Percentiles rank a stretch among this genome's conserved stretches.
phyloP scores from a whole-genome alignment of 306 rosid species.

The Bauhinia variegata region DNA sequence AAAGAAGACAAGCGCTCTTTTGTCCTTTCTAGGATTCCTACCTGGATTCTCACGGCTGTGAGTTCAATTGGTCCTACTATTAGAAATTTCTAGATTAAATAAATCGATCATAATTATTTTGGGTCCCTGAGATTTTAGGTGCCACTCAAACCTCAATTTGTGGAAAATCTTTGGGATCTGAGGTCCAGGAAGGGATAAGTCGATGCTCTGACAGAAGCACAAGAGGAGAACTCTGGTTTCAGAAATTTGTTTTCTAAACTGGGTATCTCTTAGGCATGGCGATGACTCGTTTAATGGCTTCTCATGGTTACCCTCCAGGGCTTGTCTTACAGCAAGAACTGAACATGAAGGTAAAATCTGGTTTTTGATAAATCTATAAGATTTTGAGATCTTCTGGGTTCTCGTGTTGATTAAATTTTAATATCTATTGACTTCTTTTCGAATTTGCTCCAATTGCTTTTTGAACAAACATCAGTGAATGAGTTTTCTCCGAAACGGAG shows the following conservation, averaged over 20 bases:
- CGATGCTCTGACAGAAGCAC: conserved; percentile 38
- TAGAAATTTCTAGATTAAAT: conserved; percentile 42
- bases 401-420: background rate
- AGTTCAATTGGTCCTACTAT: conserved; percentile 34
- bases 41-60: conserved; percentile 44
- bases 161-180: conserved; percentile 33
- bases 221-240: conserved; percentile 35
- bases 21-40: conserved; percentile 40
- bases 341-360: conserved; percentile 55
- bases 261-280: conserved; percentile 50
- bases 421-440: no score
- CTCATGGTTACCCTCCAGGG: conserved; percentile 64
- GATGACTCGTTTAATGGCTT: conserved; percentile 67
- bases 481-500: no score
- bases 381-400: background rate
- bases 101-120: conserved; percentile 22
- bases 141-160: conserved; percentile 41
- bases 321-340: conserved; percentile 59
- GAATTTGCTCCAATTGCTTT: no score
- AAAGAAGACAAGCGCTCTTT: conserved; percentile 11
- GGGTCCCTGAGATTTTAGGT: conserved; percentile 10
- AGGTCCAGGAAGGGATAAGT: conserved; percentile 48
- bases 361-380: background rate
- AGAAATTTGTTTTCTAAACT: conserved; percentile 31
- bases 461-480: no score